phyloP scores from a whole-genome alignment of 1,139 yeast genomes.

The Yamadazyma triangularis region DNA sequence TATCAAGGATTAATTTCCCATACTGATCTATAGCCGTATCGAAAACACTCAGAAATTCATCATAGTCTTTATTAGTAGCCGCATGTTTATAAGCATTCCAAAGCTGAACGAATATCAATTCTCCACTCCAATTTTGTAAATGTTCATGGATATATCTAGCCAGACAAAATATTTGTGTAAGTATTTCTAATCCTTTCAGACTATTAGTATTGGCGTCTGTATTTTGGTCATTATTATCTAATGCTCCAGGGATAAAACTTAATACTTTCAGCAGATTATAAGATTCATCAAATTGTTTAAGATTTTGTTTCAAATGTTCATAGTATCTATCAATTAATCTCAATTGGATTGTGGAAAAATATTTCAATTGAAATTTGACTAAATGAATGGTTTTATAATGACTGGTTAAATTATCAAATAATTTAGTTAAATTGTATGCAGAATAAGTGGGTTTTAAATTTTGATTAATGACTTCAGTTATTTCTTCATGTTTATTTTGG shows the following conservation, averaged over 20 bases:
- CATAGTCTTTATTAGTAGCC: slow-evolving; percentile 14
- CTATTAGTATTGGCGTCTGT: slow-evolving; percentile 10
- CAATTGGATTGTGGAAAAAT: slow-evolving; percentile 67
- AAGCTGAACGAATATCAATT: slow-evolving; percentile 58
- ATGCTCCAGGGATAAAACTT: slow-evolving; percentile 34
- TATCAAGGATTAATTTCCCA: slow-evolving; percentile 30
- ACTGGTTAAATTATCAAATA: slow-evolving; percentile 63
- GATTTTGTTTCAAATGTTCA: slow-evolving; percentile 43
- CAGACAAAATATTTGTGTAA: slow-evolving; percentile 62
- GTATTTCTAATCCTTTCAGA: slow-evolving; percentile 45
- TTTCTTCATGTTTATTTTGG: slow-evolving; percentile 26
- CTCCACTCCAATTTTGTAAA: slow-evolving; percentile 62
- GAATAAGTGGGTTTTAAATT: slow-evolving; percentile 60
- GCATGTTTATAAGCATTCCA: slow-evolving; percentile 41
- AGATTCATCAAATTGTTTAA: slow-evolving; percentile 43
- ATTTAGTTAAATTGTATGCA: slow-evolving; percentile 54
- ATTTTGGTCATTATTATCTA: slow-evolving; percentile 11
- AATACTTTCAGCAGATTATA: slow-evolving; percentile 34
- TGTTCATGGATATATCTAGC: slow-evolving; percentile 47
- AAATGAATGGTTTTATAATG: slow-evolving; percentile 56
- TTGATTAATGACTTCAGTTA: slow-evolving; percentile 1
- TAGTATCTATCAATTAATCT: slow-evolving; percentile 58
- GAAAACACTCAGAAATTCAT: slow-evolving; percentile 45
- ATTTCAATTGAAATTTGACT: slow-evolving; percentile 61
- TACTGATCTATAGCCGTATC: slow-evolving; percentile 50